Percentiles rank a stretch among this genome's conserved stretches.
Evolutionary conservation across 2,329 filamentous ascomycete species (phyloP).

Genomic region (Alternaria arbusti): DNA sequence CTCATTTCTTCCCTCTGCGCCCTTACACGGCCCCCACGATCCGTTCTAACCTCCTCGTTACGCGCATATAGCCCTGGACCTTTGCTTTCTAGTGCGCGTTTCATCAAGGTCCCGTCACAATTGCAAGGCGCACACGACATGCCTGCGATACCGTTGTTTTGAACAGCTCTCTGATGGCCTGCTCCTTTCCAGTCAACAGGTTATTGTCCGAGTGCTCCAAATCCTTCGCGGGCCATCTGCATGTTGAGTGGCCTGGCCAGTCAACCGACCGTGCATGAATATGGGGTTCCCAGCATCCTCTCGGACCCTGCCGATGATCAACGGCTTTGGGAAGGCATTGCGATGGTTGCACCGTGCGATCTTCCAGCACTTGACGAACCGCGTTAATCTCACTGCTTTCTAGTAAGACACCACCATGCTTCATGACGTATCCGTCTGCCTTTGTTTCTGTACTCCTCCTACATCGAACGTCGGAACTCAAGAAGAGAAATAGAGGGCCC

Average conservation of each 20-base stretch:
- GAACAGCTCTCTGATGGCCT: not conserved
- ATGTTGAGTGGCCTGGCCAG: not conserved
- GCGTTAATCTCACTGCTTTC: not conserved
- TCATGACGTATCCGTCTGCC: not conserved
- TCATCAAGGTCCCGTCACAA: slow-evolving; percentile 1
- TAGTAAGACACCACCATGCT: not conserved
- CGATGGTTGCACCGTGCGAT: slow-evolving; percentile 1
- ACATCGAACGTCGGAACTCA: not conserved
- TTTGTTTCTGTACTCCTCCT: not conserved
- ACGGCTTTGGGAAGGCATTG: slow-evolving; percentile 17
- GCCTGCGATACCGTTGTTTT: not conserved
- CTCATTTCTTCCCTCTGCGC: slow-evolving; percentile 18
- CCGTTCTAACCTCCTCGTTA: slow-evolving; percentile 9
- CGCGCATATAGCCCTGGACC: not conserved
- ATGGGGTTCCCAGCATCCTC: slow-evolving; percentile 9
- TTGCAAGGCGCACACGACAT: not conserved
- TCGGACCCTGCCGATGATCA: slow-evolving; percentile 11
- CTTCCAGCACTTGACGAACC: slow-evolving; percentile 4
- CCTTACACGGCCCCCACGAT: slow-evolving; percentile 13
- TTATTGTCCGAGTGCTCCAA: not conserved
- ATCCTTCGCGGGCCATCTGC: not conserved
- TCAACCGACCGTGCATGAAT: slow-evolving; percentile 3
- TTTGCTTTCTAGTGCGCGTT: slow-evolving; percentile 3
- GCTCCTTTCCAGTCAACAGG: not conserved
- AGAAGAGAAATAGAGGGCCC: not conserved